Conservation (phyloP, 305 asterid genomes). For the Fraxinus baroniana region DNA sequence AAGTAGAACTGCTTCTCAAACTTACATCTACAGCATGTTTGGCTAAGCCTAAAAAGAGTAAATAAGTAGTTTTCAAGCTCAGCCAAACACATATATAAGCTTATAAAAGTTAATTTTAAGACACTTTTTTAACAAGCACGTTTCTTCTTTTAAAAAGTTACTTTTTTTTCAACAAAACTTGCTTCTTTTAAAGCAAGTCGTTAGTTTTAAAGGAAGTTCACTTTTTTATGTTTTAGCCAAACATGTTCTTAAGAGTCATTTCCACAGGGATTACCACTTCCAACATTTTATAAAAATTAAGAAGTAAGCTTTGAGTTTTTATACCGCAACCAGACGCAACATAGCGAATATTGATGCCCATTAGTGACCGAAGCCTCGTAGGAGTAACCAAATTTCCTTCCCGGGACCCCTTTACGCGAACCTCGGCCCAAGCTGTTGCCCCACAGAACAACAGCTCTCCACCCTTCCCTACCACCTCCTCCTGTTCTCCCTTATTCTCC, state of each 20-base stretch:
- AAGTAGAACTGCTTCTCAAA: background rate
- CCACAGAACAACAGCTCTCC: conserved; percentile 95
- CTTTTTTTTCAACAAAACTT: background rate
- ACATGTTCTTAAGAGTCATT: background rate
- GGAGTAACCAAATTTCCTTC: conserved; percentile 82
- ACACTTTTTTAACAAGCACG: background rate
- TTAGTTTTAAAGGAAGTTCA: background rate
- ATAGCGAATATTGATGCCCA: conserved; percentile 73
- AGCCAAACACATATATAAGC: background rate
- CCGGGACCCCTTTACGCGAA: conserved; percentile 54
- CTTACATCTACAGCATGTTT: background rate
- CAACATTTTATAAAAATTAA: background rate
- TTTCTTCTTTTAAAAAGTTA: background rate
- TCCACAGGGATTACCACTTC: conserved; percentile 4
- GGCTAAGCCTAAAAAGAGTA: background rate
- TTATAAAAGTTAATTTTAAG: background rate
- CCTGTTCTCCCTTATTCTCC: conserved; percentile 46
- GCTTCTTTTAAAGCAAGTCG: background rate
- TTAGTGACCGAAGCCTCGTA: conserved; percentile 77
- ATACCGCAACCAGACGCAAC: conserved; percentile 93
- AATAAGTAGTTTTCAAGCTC: background rate
- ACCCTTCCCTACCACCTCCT: conserved; percentile 47
- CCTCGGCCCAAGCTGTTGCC: conserved; percentile 87
- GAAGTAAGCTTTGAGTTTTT: background rate
- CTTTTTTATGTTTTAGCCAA: background rate